Conservation (phyloP, 2,329 filamentous ascomycete species). For the Fusarium hainanense region DNA sequence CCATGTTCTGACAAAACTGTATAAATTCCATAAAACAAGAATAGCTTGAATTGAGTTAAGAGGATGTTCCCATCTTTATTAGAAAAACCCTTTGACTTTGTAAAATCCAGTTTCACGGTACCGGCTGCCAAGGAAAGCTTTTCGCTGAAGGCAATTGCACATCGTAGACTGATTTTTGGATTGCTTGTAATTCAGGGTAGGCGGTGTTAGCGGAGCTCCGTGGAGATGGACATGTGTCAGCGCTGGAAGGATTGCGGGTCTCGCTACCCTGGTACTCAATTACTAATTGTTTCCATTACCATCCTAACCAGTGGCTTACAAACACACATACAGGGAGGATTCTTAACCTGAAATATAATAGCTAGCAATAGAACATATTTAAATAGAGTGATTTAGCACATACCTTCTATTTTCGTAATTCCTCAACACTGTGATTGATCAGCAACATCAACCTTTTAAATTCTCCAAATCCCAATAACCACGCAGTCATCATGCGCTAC, state of each 20-base stretch:
- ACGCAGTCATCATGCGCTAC: background rate
- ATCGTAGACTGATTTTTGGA: background rate
- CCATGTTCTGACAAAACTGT: background rate
- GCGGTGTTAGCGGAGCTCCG: background rate
- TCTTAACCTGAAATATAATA: background rate
- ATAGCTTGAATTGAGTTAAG: background rate
- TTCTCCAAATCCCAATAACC: background rate
- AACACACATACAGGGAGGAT: background rate
- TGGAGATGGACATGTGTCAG: background rate
- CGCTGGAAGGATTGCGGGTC: background rate
- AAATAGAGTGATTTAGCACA: rapidly evolving
- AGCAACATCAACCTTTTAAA: background rate
- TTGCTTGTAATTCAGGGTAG: background rate
- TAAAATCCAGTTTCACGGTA: background rate
- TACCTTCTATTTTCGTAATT: background rate
- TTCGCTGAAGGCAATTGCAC: background rate
- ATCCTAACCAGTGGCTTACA: background rate
- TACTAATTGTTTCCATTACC: background rate
- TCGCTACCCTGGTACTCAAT: background rate
- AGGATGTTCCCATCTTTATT: background rate
- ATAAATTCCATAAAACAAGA: background rate
- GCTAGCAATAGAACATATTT: background rate
- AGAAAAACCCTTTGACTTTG: too few species aligned
- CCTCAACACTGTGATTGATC: background rate
- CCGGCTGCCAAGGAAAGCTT: background rate